These are phyloP conservation scores for Trichocomaceae sp. DNA, from an alignment of 2,329 filamentous ascomycete species.

Conservation along the genomic window DNA sequence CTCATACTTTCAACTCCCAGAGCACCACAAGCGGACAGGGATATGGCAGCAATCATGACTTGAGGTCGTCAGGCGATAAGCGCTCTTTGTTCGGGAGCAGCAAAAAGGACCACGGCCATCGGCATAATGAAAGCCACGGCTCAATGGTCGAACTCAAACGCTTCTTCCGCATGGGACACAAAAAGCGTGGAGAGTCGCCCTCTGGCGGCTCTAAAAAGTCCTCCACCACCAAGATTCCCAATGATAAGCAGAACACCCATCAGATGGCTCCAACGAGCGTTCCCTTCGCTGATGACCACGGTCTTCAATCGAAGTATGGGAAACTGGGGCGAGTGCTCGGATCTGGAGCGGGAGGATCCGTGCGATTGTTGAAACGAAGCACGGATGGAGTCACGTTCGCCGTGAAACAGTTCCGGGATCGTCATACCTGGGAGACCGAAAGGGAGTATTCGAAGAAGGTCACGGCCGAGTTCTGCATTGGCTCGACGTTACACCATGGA, in stretches of 20 bases:
- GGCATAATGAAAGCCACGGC: conserved; percentile 49
- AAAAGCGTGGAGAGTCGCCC: conserved; percentile 60
- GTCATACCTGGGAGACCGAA: conserved; percentile 87
- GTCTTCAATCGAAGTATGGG: conserved; percentile 83
- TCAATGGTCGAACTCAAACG: conserved; percentile 94
- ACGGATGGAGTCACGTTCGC: conserved; percentile 92
- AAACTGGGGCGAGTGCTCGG: conserved; percentile 92
- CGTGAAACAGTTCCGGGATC: conserved; percentile 90
- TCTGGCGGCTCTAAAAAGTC: conserved; percentile 52
- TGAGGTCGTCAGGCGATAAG: conserved; percentile 37
- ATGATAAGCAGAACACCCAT: conserved; percentile 47
- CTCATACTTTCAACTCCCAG: conserved; percentile 40
- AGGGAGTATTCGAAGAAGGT: conserved; percentile 97
- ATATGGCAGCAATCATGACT: conserved; percentile 1
- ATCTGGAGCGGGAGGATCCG: conserved; percentile 88
- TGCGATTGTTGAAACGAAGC: conserved; percentile 86
- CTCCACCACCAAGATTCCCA: conserved; percentile 40
- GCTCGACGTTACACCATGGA: conserved; percentile 91
- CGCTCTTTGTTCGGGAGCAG: conserved; percentile 48
- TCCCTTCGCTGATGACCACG: conserved; percentile 91
- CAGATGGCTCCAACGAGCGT: conserved; percentile 50
- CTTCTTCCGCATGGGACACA: conserved; percentile 77
- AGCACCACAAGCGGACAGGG: background rate
- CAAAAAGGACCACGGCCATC: conserved; percentile 40
- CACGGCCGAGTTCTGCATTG: conserved; percentile 96